A percentile compares a stretch with the other conserved stretches of the same genome.
These are phyloP conservation scores for Leucocoprinus birnbaumii DNA, from an alignment of 768 basidiomycete genomes.

Conservation along the genomic window DNA sequence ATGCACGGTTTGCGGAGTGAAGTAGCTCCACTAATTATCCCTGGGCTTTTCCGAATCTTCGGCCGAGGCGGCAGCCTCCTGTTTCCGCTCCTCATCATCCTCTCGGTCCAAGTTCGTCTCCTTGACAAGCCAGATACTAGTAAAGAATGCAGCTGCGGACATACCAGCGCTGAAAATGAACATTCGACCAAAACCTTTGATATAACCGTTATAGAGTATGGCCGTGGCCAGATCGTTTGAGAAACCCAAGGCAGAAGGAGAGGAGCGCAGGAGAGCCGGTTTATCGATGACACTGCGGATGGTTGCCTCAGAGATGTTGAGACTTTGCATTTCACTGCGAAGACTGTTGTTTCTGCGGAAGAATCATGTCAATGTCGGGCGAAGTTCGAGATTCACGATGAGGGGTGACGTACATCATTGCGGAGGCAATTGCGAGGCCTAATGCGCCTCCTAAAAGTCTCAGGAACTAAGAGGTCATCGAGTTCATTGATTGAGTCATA, in stretches of 20 bases:
- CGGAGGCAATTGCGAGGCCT: slow-evolving; percentile 57
- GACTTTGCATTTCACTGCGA: not conserved
- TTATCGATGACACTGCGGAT: not conserved
- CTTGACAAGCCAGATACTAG: not conserved
- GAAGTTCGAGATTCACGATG: too few species aligned
- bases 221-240: not conserved
- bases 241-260: not conserved
- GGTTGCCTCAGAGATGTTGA: not conserved
- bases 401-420: slow-evolving; percentile 52
- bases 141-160: not conserved
- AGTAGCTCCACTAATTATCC: too few species aligned
- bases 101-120: too few species aligned
- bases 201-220: not conserved
- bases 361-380: too few species aligned
- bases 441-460: slow-evolving; percentile 70
- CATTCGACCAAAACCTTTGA: not conserved
- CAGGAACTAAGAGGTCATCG: too few species aligned
- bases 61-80: too few species aligned
- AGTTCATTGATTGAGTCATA: too few species aligned
- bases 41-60: too few species aligned
- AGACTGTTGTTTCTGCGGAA: not conserved
- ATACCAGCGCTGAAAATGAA: not conserved
- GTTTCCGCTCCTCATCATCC: too few species aligned
- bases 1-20: too few species aligned
- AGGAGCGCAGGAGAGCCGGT: not conserved